Conservation (phyloP, 495 filamentous ascomycete species). For the Xylaria curta region DNA sequence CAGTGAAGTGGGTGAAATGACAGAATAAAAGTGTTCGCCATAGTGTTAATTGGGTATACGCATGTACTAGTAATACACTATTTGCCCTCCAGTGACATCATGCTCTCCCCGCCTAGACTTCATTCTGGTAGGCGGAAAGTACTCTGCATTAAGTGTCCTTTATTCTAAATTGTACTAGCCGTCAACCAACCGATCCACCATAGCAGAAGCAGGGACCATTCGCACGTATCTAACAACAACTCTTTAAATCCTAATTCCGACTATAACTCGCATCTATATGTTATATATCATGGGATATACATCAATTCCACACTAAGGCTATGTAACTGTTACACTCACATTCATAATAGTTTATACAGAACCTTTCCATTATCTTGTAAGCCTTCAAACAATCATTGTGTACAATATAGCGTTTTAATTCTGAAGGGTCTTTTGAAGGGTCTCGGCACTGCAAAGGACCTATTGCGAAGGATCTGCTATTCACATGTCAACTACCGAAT, state of each 20-base stretch:
- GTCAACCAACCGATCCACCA: background rate
- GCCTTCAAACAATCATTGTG: background rate
- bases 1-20: background rate
- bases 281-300: background rate
- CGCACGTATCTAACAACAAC: background rate
- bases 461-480: background rate
- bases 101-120: background rate
- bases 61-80: background rate
- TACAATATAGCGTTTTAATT: background rate
- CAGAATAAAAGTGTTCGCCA: background rate
- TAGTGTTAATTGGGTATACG: background rate
- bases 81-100: conserved; percentile 4
- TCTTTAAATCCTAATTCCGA: background rate
- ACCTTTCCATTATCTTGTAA: no score
- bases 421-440: background rate
- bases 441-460: background rate
- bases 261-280: background rate
- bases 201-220: background rate
- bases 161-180: background rate
- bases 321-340: background rate
- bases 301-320: background rate
- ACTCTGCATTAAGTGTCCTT: background rate
- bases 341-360: background rate
- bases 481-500: conserved; percentile 7
- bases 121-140: background rate